Evolutionary conservation across 2,329 filamentous ascomycete genomes (phyloP), one percentile per base, ranked within the genome.

Genomic region (Exserohilum rostratum): DNA sequence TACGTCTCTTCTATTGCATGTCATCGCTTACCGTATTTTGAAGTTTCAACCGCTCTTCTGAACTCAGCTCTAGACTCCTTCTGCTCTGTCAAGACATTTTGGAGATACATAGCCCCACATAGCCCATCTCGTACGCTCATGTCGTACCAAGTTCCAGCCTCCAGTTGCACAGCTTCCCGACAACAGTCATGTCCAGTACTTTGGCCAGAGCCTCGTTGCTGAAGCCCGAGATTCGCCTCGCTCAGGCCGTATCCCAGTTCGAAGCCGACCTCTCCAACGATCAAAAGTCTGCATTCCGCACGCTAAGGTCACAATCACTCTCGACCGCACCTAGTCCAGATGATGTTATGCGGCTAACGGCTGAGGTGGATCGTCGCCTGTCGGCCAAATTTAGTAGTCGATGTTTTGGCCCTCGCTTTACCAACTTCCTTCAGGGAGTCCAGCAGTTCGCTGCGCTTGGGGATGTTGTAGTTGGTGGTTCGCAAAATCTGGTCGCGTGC

Each of bases 391-490:
- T 49, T 3, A 50, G 55, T 0, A 54, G 61, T 1, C 64, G 71
- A 13, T 79, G 77, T 47, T 72, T 78, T 50, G 77, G 79, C 0
- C 71, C 78, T 5, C 72, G 78, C 3, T 66, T 81, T 15, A 76
- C 69, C 0, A 80, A 76, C 38, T 64, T 79, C 5, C 60, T 81
- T 0, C 57, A 78, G 9, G 65, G 72, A 0, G 70, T 79, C 0
- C 78, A 82, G 52, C 75, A 78, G 50, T 81, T 77, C 45, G 77
- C 75, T 15, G 71, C 74, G 0, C 55, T 81, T n/a, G 78, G 78
- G 5, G 76, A 77, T 61, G 63, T 76, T 6, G 38, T 78, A 0
- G 30, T 81, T 13, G 78, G 79, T 0, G 77, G 76, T 1, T 76
- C 75, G 0, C 79, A 81, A 58, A 81, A 80, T 35, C 38, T 81